Evolutionary conservation across 2,329 filamentous ascomycete genomes (phyloP), one percentile per base, ranked within the genome.

Genomic region (Pseudophaeomoniella oleicola): DNA sequence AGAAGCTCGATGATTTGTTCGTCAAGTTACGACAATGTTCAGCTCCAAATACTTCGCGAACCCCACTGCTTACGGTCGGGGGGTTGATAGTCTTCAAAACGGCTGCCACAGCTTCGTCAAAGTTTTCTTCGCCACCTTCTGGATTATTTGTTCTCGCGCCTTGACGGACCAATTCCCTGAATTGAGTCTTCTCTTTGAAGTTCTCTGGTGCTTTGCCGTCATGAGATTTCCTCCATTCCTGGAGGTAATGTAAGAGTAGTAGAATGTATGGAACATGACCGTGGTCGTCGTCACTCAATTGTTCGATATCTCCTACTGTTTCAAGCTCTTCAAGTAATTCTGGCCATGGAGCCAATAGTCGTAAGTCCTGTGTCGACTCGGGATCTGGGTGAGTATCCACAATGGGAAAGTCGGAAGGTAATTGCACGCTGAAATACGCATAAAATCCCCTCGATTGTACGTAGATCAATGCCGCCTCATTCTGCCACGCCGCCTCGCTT

Each of bases 321-420:
- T 66, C 57, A 2, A 75, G 71, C 43, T 87, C 87, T 3, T 71
- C 64, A 2, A 65, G 55, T 11, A 98, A 69, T 53, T 90, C 87
- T 14, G 79, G 72, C 88, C 90, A 98, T 22, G 90, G 88, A 19
- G 70, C 72, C 3, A 94, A 63, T 10, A 98, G 67, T 35, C 90
- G 78, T 19, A 98, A 68, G 49, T 98, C 90, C 39, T 81, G 78
- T 1, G 76, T 90, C 5, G 84, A 77, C 29, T 84, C 82, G 30
- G 84, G 76, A 44, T 93, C 86, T 1, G 90, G 90, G 52, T 98
- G 90, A 32, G 90, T 96, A 54, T 98, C 88, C 43, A 98, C 82
- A 39, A 98, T 81, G 4, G 88, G 86, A 49, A 92, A 94, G 17
- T 78, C 74, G n/a, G 75, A 66, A 6, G 83, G 80, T 17, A 94